A percentile compares a stretch with the other conserved stretches of the same genome.
phyloP scores from a whole-genome alignment of 129 eudicot species.

The Arctium minus region DNA sequence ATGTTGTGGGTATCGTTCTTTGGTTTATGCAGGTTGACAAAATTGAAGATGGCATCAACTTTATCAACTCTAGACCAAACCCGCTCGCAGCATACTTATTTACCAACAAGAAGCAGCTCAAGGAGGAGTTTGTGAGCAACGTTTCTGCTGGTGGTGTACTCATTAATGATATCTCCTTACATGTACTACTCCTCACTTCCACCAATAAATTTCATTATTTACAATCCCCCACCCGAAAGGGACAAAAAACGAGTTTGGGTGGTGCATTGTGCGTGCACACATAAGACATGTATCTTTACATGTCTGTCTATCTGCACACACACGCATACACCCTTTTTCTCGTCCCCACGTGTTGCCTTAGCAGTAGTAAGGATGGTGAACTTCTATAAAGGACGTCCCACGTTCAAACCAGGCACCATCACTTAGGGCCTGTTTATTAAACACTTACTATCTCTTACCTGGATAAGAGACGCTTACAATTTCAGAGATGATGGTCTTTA shows the following conservation, averaged over 20 bases:
- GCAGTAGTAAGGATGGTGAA: too few species aligned
- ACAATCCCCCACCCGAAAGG: neutral
- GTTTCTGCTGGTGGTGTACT: constrained; percentile 73
- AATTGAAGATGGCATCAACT: constrained; percentile 57
- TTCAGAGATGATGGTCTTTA: neutral
- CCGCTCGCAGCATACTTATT: constrained; percentile 90
- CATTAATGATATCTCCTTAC: constrained; percentile 65
- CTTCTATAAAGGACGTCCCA: too few species aligned
- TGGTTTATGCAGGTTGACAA: constrained; percentile 56
- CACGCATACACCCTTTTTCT: too few species aligned
- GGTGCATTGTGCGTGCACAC: too few species aligned
- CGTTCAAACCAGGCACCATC: too few species aligned
- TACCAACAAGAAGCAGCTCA: constrained; percentile 66
- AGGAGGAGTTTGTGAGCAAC: constrained; percentile 57
- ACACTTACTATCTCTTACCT: neutral
- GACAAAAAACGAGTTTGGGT: too few species aligned
- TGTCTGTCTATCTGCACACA: too few species aligned
- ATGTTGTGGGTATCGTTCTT: constrained; percentile 4
- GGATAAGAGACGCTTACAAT: neutral
- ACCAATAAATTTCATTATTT: neutral
- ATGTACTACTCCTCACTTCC: constrained; percentile 36
- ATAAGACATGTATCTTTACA: too few species aligned
- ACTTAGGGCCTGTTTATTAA: neutral
- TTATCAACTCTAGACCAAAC: constrained; percentile 60
- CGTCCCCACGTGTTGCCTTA: too few species aligned